Evolutionary conservation across 768 basidiomycete species (phyloP).

Genomic region (Kwoniella shandongensis): DNA sequence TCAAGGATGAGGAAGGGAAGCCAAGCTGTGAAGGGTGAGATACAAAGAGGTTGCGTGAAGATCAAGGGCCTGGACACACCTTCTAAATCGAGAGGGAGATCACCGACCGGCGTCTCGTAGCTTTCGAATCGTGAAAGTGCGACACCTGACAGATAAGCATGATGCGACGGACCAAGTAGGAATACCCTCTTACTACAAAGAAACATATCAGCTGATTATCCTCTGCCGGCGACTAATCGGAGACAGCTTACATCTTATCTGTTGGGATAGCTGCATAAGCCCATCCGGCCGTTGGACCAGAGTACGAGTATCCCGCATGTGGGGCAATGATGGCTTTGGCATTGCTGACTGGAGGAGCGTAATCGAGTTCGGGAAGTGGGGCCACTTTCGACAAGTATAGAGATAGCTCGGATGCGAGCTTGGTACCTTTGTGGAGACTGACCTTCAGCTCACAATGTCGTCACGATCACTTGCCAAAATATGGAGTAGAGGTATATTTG

Average conservation of each 20-base stretch:
- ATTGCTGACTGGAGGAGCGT: constrained; percentile 67
- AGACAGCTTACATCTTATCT: constrained; percentile 72
- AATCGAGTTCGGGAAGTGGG: constrained; percentile 57
- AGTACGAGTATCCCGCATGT: constrained; percentile 97
- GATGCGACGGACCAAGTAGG: constrained; percentile 93
- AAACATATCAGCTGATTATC: background rate
- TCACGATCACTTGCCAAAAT: background rate
- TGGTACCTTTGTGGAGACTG: constrained; percentile 62
- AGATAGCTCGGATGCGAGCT: constrained; percentile 64
- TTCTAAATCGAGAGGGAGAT: constrained; percentile 71
- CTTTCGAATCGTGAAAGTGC: constrained; percentile 74
- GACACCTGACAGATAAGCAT: constrained; percentile 80
- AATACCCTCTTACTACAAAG: constrained; percentile 77
- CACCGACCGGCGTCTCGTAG: constrained; percentile 84
- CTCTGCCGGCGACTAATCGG: too few species aligned
- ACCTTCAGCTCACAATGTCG: background rate
- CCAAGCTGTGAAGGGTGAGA: background rate
- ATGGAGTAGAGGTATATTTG: background rate
- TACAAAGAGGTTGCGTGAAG: background rate
- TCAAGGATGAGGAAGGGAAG: background rate
- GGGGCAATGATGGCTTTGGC: constrained; percentile 92
- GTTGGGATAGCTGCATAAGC: constrained; percentile 88
- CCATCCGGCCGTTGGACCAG: constrained; percentile 91
- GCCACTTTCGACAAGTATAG: constrained; percentile 66
- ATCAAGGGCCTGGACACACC: constrained; percentile 59